Percentiles rank a stretch among this genome's conserved stretches.
phyloP scores from a whole-genome alignment of 2,329 filamentous ascomycete genomes.

The Exserohilum rostratum region DNA sequence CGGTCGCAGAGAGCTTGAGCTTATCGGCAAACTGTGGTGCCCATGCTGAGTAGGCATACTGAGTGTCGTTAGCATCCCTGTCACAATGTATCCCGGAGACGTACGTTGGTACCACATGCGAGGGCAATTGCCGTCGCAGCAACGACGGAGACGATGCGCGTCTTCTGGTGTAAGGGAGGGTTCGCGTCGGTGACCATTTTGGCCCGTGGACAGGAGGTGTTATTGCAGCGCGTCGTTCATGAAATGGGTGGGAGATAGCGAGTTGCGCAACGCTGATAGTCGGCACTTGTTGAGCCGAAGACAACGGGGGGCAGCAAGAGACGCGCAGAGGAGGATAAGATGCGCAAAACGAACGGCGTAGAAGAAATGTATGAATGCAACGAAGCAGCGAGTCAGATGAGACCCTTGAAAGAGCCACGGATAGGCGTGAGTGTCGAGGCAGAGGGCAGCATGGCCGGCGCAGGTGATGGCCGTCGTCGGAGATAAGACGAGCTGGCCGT shows the following conservation, averaged over 20 bases:
- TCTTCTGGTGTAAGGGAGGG: slow-evolving; percentile 59
- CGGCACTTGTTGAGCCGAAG: slow-evolving; percentile 10
- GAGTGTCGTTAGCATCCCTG: slow-evolving; percentile 33
- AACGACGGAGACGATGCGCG: slow-evolving; percentile 79
- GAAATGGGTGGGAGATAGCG: slow-evolving; percentile 14
- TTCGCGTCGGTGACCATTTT: slow-evolving; percentile 33
- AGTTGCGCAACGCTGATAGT: slow-evolving; percentile 14
- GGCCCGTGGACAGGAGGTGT: slow-evolving; percentile 18
- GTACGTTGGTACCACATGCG: slow-evolving; percentile 90
- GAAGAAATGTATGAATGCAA: not conserved
- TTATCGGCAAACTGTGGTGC: slow-evolving; percentile 91
- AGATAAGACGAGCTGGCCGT: slow-evolving; percentile 27
- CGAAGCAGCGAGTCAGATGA: slow-evolving; percentile 1
- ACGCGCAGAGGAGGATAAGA: slow-evolving; percentile 1
- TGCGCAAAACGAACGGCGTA: not conserved
- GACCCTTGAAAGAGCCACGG: not conserved
- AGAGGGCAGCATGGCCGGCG: slow-evolving; percentile 8
- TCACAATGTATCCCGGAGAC: slow-evolving; percentile 35
- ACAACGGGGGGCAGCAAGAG: not conserved
- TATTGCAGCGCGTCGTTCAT: slow-evolving; percentile 30
- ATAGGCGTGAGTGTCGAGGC: slow-evolving; percentile 4
- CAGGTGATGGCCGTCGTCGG: slow-evolving; percentile 12
- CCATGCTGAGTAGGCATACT: slow-evolving; percentile 99
- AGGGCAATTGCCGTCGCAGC: slow-evolving; percentile 85
- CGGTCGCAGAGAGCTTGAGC: slow-evolving; percentile 85